Evolutionary conservation across 345 rosid species (phyloP).

Genomic region (Fremontodendron californicum): DNA sequence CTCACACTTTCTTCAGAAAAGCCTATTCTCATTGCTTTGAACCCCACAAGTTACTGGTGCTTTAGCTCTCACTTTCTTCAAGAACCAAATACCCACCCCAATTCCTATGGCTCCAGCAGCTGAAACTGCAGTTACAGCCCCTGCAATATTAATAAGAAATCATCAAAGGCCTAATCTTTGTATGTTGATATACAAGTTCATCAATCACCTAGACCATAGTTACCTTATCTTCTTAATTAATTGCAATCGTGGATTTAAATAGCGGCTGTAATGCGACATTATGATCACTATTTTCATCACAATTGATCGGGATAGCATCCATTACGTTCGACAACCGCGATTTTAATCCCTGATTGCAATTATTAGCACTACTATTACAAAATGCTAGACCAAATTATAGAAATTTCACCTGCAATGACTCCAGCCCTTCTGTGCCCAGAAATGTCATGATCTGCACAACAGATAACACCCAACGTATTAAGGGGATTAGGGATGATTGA

Average conservation of each 20-base stretch:
- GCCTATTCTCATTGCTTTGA: constrained; percentile 75
- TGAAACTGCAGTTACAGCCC: constrained; percentile 67
- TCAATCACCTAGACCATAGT: too few relatives aligned
- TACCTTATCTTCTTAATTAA: too few relatives aligned
- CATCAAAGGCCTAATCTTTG: background rate
- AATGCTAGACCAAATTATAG: background rate
- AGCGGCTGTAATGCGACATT: too few relatives aligned
- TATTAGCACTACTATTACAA: background rate
- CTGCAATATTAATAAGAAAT: constrained; percentile 24
- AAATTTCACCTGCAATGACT: constrained; percentile 49
- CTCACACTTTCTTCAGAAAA: constrained; percentile 39
- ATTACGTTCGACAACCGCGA: too few relatives aligned
- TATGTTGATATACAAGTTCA: background rate
- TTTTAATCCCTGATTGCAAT: background rate
- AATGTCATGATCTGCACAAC: constrained; percentile 38
- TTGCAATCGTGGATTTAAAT: too few relatives aligned
- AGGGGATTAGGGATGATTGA: background rate
- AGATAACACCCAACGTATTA: background rate
- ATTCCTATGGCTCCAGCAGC: constrained; percentile 74
- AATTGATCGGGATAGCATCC: too few relatives aligned
- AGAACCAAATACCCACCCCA: constrained; percentile 71
- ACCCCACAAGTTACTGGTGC: constrained; percentile 83
- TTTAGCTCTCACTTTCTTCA: constrained; percentile 70
- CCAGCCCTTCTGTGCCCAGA: constrained; percentile 39
- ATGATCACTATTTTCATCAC: too few relatives aligned